These are phyloP conservation scores for Phytophthora capsici DNA, from an alignment of 352 stramenopile species.

Conservation along the genomic window DNA sequence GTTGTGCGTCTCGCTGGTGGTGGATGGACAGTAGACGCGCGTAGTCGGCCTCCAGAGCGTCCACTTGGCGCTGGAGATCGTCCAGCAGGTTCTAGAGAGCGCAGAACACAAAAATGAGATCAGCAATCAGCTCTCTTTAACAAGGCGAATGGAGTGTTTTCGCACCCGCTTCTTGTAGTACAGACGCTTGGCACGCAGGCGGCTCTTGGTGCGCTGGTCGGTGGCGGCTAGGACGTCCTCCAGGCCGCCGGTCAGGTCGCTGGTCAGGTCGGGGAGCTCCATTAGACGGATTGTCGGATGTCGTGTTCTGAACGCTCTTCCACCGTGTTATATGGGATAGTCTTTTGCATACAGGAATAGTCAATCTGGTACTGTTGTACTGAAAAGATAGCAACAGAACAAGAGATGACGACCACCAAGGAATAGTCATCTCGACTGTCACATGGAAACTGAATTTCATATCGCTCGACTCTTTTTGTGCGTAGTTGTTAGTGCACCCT, in stretches of 20 bases:
- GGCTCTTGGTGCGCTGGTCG: slow-evolving; percentile 59
- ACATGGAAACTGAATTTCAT: not conserved
- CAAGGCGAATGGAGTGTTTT: not conserved
- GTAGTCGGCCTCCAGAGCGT: slow-evolving; percentile 52
- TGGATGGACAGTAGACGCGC: slow-evolving; percentile 41
- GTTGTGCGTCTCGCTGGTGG: slow-evolving; percentile 37
- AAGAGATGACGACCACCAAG: slow-evolving; percentile 5
- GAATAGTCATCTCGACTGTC: slow-evolving; percentile 19
- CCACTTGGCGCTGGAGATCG: slow-evolving; percentile 55
- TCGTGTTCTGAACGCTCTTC: slow-evolving; percentile 20
- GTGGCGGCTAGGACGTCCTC: slow-evolving; percentile 26
- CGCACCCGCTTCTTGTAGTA: slow-evolving; percentile 82
- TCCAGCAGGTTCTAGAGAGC: slow-evolving; percentile 60
- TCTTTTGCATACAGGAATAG: slow-evolving; percentile 2
- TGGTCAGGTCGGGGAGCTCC: slow-evolving; percentile 21
- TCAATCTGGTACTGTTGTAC: not conserved
- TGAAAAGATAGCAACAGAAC: slow-evolving; percentile 3
- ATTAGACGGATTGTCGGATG: slow-evolving; percentile 2
- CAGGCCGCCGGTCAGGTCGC: slow-evolving; percentile 12
- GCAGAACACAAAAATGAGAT: slow-evolving; percentile 4
- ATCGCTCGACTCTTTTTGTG: too few species aligned
- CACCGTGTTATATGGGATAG: not conserved
- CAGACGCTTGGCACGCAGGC: slow-evolving; percentile 68
- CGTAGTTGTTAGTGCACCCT: too few species aligned
- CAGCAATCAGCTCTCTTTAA: slow-evolving; percentile 4